Percentiles rank a stretch among this genome's conserved stretches.
Evolutionary conservation across 2,329 filamentous ascomycete genomes (phyloP).

Genomic region (Raffaelea albimanens): DNA sequence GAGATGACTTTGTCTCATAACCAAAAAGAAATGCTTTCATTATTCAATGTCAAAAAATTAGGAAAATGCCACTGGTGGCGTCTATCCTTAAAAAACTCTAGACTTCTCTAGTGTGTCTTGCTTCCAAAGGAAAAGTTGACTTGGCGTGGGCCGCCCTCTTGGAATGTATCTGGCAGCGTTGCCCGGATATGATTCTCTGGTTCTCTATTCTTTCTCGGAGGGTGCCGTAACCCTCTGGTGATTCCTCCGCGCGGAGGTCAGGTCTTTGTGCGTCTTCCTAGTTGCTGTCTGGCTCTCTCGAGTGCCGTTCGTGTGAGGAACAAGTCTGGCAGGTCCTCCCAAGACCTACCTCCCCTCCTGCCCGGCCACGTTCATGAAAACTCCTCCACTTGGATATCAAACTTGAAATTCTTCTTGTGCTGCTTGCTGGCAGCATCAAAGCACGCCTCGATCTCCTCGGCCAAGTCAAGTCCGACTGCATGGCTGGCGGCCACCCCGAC

Average conservation of each 20-base stretch:
- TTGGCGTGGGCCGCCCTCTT: too few relatives aligned
- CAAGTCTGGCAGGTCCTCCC: background rate
- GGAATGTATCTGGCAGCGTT: background rate
- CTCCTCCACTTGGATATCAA: constrained; percentile 4
- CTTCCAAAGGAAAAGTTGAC: background rate
- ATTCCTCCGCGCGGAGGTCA: too few relatives aligned
- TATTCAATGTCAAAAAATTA: too few relatives aligned
- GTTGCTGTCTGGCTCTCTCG: background rate
- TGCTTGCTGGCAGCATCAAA: constrained; percentile 9
- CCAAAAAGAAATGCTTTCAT: too few relatives aligned
- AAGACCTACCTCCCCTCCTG: background rate
- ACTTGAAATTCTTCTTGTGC: constrained; percentile 11
- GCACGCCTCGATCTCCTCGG: constrained; percentile 4
- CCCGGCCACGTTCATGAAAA: background rate
- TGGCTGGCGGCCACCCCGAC: constrained; percentile 1
- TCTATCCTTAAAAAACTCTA: background rate
- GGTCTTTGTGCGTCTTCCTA: background rate
- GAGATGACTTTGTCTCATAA: too few relatives aligned
- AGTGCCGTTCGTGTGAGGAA: background rate
- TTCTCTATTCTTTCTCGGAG: background rate
- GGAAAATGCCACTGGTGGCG: background rate
- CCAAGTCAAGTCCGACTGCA: constrained; percentile 5
- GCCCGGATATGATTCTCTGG: background rate
- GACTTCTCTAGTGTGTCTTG: background rate
- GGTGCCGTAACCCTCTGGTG: too few relatives aligned